Evolutionary conservation across 1,139 yeast species (phyloP).

Genomic region (Saccharomyces hybrid): DNA sequence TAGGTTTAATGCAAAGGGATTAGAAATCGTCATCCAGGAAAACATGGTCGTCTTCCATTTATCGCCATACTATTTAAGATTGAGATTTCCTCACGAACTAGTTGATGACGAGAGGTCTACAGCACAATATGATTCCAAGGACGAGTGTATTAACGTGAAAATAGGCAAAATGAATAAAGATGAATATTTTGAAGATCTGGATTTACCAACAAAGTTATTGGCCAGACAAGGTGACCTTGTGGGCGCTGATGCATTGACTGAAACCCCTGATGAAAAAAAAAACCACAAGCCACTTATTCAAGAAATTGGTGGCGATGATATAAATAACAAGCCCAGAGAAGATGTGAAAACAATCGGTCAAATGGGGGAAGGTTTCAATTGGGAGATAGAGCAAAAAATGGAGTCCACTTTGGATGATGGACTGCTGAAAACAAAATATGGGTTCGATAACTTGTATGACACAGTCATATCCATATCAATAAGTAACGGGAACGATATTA

Average conservation of each 20-base stretch:
- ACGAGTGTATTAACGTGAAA: conserved; percentile 41
- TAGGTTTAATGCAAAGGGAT: conserved; percentile 56
- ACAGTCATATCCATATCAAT: conserved; percentile 58
- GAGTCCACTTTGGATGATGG: not conserved
- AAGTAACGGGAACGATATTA: conserved; percentile 81
- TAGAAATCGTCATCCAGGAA: conserved; percentile 70
- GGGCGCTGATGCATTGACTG: conserved; percentile 24
- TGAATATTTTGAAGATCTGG: conserved; percentile 71
- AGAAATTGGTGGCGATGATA: conserved; percentile 39
- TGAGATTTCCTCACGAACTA: conserved; percentile 61
- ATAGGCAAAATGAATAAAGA: conserved; percentile 65
- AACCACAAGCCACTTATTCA: conserved; percentile 47
- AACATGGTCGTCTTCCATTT: conserved; percentile 71
- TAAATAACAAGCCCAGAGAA: conserved; percentile 3
- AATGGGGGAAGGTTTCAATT: conserved; percentile 61
- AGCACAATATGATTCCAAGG: conserved; percentile 51
- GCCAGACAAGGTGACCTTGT: conserved; percentile 48
- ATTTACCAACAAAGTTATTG: conserved; percentile 68
- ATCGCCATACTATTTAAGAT: conserved; percentile 77
- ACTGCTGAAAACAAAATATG: conserved; percentile 42
- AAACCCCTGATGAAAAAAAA: not conserved
- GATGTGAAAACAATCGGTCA: conserved; percentile 24
- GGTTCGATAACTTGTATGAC: conserved; percentile 64
- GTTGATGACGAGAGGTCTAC: conserved; percentile 61
- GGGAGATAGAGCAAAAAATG: conserved; percentile 65